A percentile compares a stretch with the other conserved stretches of the same genome.
These are phyloP conservation scores for Phyllosticta ampelicida DNA, from an alignment of 2,329 filamentous ascomycete genomes.

Conservation along the genomic window DNA sequence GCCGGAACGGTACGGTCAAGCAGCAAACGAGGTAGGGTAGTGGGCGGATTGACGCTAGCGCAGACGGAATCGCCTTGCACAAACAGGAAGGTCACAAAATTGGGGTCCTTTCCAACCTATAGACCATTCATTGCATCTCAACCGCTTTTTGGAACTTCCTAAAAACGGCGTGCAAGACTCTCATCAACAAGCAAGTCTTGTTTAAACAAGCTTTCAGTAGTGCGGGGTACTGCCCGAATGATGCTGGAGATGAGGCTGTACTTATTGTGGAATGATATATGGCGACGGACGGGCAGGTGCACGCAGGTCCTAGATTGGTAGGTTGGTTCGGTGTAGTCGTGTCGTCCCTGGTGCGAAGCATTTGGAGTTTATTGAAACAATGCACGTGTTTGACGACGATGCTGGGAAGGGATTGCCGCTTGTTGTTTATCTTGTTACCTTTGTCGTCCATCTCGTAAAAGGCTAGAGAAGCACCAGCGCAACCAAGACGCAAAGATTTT, in stretches of 20 bases:
- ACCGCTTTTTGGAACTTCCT: not conserved
- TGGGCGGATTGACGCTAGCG: not conserved
- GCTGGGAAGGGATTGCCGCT: not conserved
- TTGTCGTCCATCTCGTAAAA: no score
- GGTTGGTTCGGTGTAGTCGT: not conserved
- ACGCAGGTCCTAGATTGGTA: not conserved
- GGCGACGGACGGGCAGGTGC: not conserved
- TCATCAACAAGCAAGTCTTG: not conserved
- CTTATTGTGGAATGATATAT: not conserved
- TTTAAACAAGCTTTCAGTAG: not conserved
- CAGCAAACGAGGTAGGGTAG: not conserved
- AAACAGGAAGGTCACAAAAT: not conserved
- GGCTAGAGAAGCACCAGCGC: no score
- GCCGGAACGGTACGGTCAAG: not conserved
- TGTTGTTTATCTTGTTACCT: not conserved
- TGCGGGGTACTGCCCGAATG: not conserved
- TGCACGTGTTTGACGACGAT: not conserved
- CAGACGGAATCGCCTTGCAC: not conserved
- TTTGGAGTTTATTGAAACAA: not conserved
- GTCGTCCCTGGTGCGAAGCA: not conserved
- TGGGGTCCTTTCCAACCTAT: not conserved
- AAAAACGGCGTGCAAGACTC: not conserved
- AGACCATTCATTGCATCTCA: not conserved
- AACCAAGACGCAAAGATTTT: no score
- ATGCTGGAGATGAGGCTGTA: not conserved